Base-by-base conservation (phyloP, 305 asterid genomes). In the Solanum hybrid region DNA sequence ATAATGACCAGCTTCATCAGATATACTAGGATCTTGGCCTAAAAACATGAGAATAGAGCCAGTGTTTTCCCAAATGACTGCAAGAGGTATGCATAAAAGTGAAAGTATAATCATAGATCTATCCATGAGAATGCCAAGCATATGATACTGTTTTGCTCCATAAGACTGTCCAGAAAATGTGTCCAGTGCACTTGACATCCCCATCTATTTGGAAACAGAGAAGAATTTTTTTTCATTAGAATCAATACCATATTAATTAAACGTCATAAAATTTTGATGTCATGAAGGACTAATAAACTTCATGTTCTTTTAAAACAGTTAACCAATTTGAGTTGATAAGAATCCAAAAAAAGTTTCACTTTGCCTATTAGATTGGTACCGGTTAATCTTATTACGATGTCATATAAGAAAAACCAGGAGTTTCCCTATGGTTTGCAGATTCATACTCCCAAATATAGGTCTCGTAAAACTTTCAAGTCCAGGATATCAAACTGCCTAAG, bases 171-270 rank as follows among this genome's bases (percentile, higher is more conserved):
- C 98, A 51, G 97, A 97, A 34, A 96, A 91, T 7, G 99, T 96
- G 91, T 96, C 99, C 69, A 96, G 83, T 42, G 98, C 99, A 92
- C 99, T 96, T 12, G 96, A 91, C 99, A 96, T 92, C 35, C 99
- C 99, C 94, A 92, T 92, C 98, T 96, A 67, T 37, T 80, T 46
- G 46, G 6, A 76, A 82, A 88, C 11, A 80, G 11, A 16, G 31
- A 11, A 80, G 11, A 80, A 3, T 0, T 39, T 11, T 11, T 36
- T 79, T 80, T 10, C 57, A n/a, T 80, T 13, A 80, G 86, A 80
- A 77, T 46, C 7, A 22, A 4, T 36, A 57, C n/a, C 10, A 57
- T 57, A 51, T 51, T 51, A 51, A 16, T 51, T 51, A 16, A 51
- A 51, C 9, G 4, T 51, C 9, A 4, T 40, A 40, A 40, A 16